Evolutionary conservation across 2,329 filamentous ascomycete species (phyloP), one percentile per base, ranked within the genome.

Genomic region (Paecilomyces formosus): DNA sequence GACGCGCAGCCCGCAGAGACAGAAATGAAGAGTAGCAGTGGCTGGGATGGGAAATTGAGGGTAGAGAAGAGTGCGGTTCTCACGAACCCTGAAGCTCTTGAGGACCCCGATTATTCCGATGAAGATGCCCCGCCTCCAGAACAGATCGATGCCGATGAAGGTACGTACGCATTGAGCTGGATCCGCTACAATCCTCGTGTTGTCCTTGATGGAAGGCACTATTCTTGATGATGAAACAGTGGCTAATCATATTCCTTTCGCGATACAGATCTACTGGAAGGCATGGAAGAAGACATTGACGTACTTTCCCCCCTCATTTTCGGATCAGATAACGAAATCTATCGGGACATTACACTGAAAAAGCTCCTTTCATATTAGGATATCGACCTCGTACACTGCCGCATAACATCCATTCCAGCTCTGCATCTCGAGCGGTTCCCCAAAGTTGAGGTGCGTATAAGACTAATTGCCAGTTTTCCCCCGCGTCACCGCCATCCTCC

Each of bases 311-410:
- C 53, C 57, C 22, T 39, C 56, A 26, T 45, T 49, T 26, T 22
- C 13, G 28, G 15, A 33, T 39, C 13, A 15, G 9, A 45, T 35
- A 30, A 53, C 30, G 54, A 18, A 50, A 18, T 52, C 8, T 49
- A 12, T 28, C 18, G 31, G 35, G 12, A 59, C 35, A 31, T 18
- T 33, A 57, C 50, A 33, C 55, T 62, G 55, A 64, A 62, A 53
- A 71, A 49, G 24, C 60, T 24, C 39, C 55, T 26, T 60, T 58
- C 22, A 9, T 7, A 22, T 30, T 61, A 92, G 76, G 90, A 96
- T 68, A 93, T 99, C 68, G 89, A 94, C 70, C 86, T 92, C 61
- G 87, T 92, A n/a, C 93, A 97, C 73, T 88, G 88, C 57, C 89
- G 92, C 63, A 83, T 99, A 68, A 78, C 82, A 22, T 92, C 90